A percentile compares a stretch with the other conserved stretches of the same genome.
These are phyloP conservation scores for Wickerhamiella dianesei DNA, from an alignment of 805 yeast genomes.

Conservation along the genomic window DNA sequence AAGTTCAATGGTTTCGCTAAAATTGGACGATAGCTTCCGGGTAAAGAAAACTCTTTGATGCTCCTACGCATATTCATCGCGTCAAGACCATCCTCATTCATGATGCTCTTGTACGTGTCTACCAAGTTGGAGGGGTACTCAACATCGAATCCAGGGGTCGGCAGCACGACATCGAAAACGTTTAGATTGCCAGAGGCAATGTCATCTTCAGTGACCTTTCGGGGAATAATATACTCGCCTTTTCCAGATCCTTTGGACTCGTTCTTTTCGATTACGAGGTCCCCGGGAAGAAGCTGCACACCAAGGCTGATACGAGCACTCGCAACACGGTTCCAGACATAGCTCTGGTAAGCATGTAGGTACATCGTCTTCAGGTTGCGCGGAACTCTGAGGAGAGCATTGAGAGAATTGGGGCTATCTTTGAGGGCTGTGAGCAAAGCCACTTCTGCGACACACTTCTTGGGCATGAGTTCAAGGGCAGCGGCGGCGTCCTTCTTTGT, in stretches of 20 bases:
- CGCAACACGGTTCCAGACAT: slow-evolving; percentile 82
- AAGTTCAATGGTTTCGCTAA: slow-evolving; percentile 52
- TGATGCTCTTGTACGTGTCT: slow-evolving; percentile 50
- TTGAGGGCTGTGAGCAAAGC: slow-evolving; percentile 51
- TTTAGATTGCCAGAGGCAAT: slow-evolving; percentile 41
- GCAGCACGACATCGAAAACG: slow-evolving; percentile 76
- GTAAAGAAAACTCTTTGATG: slow-evolving; percentile 75
- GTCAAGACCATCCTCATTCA: slow-evolving; percentile 69
- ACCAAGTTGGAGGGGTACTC: slow-evolving; percentile 62
- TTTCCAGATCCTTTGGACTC: neutral
- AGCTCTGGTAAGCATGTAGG: slow-evolving; percentile 95
- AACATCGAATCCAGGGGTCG: slow-evolving; percentile 96
- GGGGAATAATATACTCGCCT: slow-evolving; percentile 47
- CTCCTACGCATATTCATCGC: slow-evolving; percentile 75
- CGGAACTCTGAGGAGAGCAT: slow-evolving; percentile 79
- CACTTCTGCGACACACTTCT: slow-evolving; percentile 73
- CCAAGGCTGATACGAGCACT: slow-evolving; percentile 57
- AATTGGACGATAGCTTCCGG: slow-evolving; percentile 77
- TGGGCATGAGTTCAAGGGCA: slow-evolving; percentile 71
- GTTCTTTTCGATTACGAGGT: slow-evolving; percentile 12
- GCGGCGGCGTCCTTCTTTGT: slow-evolving; percentile 49
- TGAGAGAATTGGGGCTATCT: slow-evolving; percentile 42
- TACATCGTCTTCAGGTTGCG: slow-evolving; percentile 87
- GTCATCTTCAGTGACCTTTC: slow-evolving; percentile 64
- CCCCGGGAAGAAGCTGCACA: slow-evolving; percentile 23